Base-by-base conservation (phyloP, 2,329 filamentous ascomycete species). In the Cladorrhinum sp. region DNA sequence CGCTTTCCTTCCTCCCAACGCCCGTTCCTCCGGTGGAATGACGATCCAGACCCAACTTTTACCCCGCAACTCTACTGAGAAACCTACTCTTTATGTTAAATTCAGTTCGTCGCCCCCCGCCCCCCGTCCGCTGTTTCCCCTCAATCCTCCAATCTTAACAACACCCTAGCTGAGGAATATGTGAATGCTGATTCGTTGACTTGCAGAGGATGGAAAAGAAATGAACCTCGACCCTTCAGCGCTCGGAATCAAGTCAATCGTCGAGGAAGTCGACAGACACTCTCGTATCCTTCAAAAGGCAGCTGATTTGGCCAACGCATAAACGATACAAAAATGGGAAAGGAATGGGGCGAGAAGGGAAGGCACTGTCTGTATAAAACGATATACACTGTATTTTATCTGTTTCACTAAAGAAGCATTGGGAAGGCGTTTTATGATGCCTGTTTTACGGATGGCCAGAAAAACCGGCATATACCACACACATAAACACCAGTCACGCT, bases 201-300 rank as follows among this genome's bases (percentile, higher is more conserved):
- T 16, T 50, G 58, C 72, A 96, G 91, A 96, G 82, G 95, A 97
- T 72, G 95, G 95, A 69, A 96, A 93, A 78, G 88, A 96, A 70
- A 85, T 98, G 79, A 85, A 86, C 32, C 83, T 98, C 41, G 87
- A 96, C 72, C 83, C 91, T 66, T 87, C 91, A 68, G 89, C 88
- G 74, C 81, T 93, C 77, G 89, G 87, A 68, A 93, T 98, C 72
- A 90, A 91, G 73, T 90, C 92, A 70, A 85, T 98, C 20, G 82
- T 93, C 60, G 90, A 92, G 74, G 92, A 98, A 76, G 87, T 96
- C 50, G 90, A 97, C 74, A 83, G 95, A 70, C 92, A 98, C 78
- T 96, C 92, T 55, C 85, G 95, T 67, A 80, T 82, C 67, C 77
- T 98, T 71, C 87, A 91, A 69, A 88, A 96, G 73, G 86, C 91